These are phyloP conservation scores for Ophiostoma ips DNA, from an alignment of 2,329 filamentous ascomycete genomes.

Conservation along the genomic window DNA sequence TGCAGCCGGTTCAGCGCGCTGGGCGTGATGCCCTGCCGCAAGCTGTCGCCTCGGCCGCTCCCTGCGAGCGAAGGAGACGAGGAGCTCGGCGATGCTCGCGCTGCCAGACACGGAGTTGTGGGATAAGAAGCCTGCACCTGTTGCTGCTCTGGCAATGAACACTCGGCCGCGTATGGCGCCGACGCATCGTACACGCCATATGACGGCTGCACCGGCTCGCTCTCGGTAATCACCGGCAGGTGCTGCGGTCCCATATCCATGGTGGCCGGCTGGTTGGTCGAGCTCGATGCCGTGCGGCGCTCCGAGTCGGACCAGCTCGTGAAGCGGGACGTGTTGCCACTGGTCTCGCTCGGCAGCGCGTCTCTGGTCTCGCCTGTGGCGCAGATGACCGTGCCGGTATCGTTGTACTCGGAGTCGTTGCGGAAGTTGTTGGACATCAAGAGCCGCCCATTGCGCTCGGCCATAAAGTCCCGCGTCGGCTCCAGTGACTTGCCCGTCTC, in stretches of 20 bases:
- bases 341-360: neutral
- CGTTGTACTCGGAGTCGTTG: neutral
- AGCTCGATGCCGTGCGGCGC: slow-evolving; percentile 1
- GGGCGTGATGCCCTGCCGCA: neutral
- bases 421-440: slow-evolving; percentile 8
- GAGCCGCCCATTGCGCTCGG: slow-evolving; percentile 9
- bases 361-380: neutral
- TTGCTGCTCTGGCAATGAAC: neutral
- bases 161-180: neutral
- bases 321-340: slow-evolving; percentile 11
- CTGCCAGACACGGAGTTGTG: neutral
- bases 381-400: slow-evolving; percentile 3
- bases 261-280: slow-evolving; percentile 1
- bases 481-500: slow-evolving; percentile 25
- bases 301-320: slow-evolving; percentile 14
- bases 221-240: slow-evolving; percentile 6
- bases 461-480: slow-evolving; percentile 7
- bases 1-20: slow-evolving; percentile 8
- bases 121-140: neutral
- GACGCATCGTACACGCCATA: neutral
- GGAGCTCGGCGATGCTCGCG: neutral
- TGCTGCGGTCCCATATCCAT: neutral
- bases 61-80: slow-evolving; percentile 12
- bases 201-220: neutral
- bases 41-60: slow-evolving; percentile 9